phyloP scores from a whole-genome alignment of 1,139 yeast species.

The Yamadazyma blattariae region DNA sequence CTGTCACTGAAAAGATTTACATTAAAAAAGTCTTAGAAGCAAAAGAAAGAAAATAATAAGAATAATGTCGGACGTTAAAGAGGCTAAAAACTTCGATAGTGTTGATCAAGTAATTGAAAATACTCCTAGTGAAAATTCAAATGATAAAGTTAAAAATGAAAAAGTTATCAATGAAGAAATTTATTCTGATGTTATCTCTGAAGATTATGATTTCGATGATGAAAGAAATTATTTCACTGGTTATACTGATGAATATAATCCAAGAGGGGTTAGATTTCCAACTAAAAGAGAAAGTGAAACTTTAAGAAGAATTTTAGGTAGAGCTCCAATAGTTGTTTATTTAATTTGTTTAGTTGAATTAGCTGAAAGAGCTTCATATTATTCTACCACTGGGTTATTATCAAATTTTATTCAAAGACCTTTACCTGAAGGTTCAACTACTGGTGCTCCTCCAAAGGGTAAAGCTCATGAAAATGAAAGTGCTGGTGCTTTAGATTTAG shows the following conservation, averaged over 20 bases:
- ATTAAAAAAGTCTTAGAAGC: too few relatives aligned
- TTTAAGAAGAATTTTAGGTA: slow-evolving; percentile 39
- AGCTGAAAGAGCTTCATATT: slow-evolving; percentile 48
- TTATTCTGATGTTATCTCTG: slow-evolving; percentile 11
- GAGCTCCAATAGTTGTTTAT: slow-evolving; percentile 25
- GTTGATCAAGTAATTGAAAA: too few relatives aligned
- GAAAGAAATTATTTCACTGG: slow-evolving; percentile 23
- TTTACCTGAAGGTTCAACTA: slow-evolving; percentile 48
- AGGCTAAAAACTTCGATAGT: too few relatives aligned
- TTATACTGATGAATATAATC: slow-evolving; percentile 30
- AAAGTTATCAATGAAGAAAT: slow-evolving; percentile 7
- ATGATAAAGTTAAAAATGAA: not conserved
- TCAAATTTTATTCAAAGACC: slow-evolving; percentile 47
- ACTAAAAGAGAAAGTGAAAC: slow-evolving; percentile 40
- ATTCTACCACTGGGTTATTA: slow-evolving; percentile 39
- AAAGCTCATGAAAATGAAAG: slow-evolving; percentile 22
- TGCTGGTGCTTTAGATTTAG: slow-evolving; percentile 44
- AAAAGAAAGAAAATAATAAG: too few relatives aligned
- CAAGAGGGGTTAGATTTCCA: slow-evolving; percentile 36
- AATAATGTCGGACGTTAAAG: too few relatives aligned
- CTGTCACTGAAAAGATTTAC: too few relatives aligned
- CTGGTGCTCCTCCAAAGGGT: slow-evolving; percentile 37
- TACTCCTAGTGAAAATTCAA: too few relatives aligned
- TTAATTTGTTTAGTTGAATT: slow-evolving; percentile 43
- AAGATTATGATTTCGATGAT: slow-evolving; percentile 23